Percentiles rank a stretch among this genome's conserved stretches.
These are phyloP conservation scores for Solanum tarapatanum DNA, from an alignment of 257 asterid genomes.

Conservation along the genomic window DNA sequence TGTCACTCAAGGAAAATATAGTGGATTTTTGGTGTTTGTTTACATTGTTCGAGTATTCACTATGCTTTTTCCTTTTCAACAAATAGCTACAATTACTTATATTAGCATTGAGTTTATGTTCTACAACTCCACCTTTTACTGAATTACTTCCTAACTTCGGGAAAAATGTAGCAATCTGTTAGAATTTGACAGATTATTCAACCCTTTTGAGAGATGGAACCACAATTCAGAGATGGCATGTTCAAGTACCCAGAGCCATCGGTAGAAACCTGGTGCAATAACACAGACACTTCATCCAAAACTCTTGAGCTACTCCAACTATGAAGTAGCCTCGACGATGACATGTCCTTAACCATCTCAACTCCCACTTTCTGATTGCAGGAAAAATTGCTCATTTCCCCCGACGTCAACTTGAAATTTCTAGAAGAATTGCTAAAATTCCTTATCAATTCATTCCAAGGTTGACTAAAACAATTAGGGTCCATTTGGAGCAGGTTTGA, in stretches of 20 bases:
- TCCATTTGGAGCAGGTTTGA: neutral
- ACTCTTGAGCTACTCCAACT: neutral
- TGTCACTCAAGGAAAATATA: slow-evolving; percentile 4
- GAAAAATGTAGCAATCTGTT: neutral
- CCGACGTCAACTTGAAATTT: neutral
- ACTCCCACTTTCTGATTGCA: too few species aligned
- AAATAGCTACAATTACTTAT: slow-evolving; percentile 5
- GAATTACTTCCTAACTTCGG: neutral
- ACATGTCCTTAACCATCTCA: neutral
- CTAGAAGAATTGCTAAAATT: slow-evolving; percentile 2
- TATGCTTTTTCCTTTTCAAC: slow-evolving; percentile 43
- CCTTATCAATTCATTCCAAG: slow-evolving; percentile 44
- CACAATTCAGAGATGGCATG: neutral
- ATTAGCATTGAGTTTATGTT: slow-evolving; percentile 24
- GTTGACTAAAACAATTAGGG: neutral
- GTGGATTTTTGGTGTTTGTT: slow-evolving; percentile 35
- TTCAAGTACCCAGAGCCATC: neutral
- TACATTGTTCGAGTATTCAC: slow-evolving; percentile 15
- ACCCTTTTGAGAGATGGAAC: neutral
- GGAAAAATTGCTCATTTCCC: neutral
- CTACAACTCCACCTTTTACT: slow-evolving; percentile 80
- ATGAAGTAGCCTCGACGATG: neutral
- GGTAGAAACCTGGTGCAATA: neutral
- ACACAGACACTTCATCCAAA: neutral
- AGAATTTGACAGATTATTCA: neutral